Evolutionary conservation across 1,139 yeast species (phyloP).

Genomic region (Lodderomyces parapsilosis): DNA sequence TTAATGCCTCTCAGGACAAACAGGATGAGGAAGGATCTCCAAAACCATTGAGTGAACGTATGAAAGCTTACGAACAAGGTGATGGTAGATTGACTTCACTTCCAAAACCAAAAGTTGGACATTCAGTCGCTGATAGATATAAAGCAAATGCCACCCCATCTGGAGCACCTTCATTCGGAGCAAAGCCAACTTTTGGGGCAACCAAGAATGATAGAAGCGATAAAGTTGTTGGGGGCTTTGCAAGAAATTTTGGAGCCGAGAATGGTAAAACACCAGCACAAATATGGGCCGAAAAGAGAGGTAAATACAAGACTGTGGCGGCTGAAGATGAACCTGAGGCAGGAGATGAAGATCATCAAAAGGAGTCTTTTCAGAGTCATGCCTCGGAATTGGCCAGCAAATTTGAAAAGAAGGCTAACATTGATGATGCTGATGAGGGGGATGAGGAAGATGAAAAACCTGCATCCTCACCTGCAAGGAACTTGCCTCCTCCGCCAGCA

Average conservation of each 20-base stretch:
- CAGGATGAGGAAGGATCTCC: constrained; percentile 32
- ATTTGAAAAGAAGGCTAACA: constrained; percentile 17
- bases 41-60: constrained; percentile 44
- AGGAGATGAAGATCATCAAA: constrained; percentile 11
- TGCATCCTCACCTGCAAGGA: constrained; percentile 20
- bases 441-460: constrained; percentile 19
- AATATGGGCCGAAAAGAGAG: constrained; percentile 91
- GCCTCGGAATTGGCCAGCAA: constrained; percentile 20
- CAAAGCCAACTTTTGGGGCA: constrained; percentile 48
- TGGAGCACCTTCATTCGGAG: constrained; percentile 47
- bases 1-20: constrained; percentile 19
- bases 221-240: constrained; percentile 60
- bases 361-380: constrained; percentile 9
- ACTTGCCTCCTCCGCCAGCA: constrained; percentile 22
- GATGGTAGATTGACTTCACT: constrained; percentile 54
- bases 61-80: constrained; percentile 29
- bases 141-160: constrained; percentile 27
- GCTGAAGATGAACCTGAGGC: constrained; percentile 22
- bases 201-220: constrained; percentile 31
- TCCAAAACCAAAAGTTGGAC: constrained; percentile 62
- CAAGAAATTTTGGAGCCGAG: constrained; percentile 67
- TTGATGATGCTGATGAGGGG: constrained; percentile 17
- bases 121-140: constrained; percentile 55
- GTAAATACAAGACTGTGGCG: constrained; percentile 50
- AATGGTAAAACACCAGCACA: constrained; percentile 94